A percentile compares a stretch with the other conserved stretches of the same genome.
Evolutionary conservation across 2,329 filamentous ascomycete genomes (phyloP).

Genomic region (Diaporthe sp.): DNA sequence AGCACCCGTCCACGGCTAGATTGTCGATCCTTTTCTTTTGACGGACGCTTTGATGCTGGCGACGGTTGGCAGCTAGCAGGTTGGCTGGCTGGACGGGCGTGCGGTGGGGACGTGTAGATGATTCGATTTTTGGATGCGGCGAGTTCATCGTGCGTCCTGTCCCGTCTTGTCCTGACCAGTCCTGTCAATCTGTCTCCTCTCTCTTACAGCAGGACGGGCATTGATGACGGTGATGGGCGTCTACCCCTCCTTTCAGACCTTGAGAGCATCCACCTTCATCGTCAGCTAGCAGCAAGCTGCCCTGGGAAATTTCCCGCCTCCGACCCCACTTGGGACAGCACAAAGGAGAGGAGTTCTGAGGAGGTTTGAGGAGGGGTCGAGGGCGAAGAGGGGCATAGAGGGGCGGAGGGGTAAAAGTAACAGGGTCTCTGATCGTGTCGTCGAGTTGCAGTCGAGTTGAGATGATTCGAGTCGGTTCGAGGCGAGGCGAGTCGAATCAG

Average conservation of each 20-base stretch:
- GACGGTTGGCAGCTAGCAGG: background rate
- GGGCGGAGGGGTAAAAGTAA: background rate
- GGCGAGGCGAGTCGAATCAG: background rate
- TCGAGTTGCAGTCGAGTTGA: slow-evolving; percentile 1
- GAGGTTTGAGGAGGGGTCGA: slow-evolving; percentile 1
- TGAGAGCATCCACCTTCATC: slow-evolving; percentile 12
- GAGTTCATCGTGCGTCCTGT: background rate
- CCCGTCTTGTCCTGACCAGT: background rate
- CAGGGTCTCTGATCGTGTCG: background rate
- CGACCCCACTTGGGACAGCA: slow-evolving; percentile 14
- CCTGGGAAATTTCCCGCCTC: background rate
- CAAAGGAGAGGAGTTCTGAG: background rate
- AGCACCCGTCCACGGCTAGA: background rate
- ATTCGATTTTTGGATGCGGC: background rate
- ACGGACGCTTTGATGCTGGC: background rate
- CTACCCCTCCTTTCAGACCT: slow-evolving; percentile 9
- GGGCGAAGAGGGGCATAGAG: slow-evolving; percentile 20
- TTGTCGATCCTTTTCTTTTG: background rate
- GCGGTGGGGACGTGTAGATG: background rate
- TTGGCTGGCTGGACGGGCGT: background rate
- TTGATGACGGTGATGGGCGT: background rate
- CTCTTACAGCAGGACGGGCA: background rate
- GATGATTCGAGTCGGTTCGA: slow-evolving; percentile 10
- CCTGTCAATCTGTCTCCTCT: background rate
- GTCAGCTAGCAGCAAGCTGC: slow-evolving; percentile 15